phyloP scores from a whole-genome alignment of 139 green algal species.

The Gonium pectorale region DNA sequence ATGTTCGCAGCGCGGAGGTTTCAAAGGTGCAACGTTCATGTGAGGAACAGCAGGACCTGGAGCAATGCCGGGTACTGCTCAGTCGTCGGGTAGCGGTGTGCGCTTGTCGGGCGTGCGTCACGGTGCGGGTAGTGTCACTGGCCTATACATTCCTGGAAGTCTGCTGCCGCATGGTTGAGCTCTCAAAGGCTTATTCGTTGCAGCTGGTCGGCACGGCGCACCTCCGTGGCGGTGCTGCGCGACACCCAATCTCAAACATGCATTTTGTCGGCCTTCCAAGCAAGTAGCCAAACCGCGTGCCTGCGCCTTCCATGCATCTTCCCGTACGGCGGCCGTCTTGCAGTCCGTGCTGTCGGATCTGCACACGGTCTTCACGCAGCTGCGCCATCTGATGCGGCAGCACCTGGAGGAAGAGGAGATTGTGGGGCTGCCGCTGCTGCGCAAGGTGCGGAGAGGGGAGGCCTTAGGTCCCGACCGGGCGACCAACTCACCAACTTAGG shows the following conservation, averaged over 20 bases:
- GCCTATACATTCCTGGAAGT: no score
- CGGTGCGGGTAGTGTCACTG: no score
- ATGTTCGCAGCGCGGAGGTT: not conserved
- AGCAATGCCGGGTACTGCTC: no score
- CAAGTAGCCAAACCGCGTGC: not conserved
- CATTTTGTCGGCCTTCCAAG: not conserved
- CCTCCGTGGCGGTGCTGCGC: not conserved
- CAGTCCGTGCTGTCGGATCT: constrained; percentile 9
- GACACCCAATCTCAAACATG: not conserved
- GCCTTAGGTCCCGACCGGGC: no score
- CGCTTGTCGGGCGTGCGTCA: no score
- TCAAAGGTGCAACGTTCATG: not conserved
- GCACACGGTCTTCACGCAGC: not conserved
- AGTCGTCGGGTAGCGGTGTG: no score
- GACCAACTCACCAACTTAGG: no score
- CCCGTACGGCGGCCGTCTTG: no score
- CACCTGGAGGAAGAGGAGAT: constrained; percentile 44
- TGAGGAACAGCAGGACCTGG: not conserved
- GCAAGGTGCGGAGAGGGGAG: no score
- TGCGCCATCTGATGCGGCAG: constrained; percentile 11
- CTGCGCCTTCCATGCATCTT: not conserved
- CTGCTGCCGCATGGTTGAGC: no score
- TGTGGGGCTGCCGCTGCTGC: constrained; percentile 29
- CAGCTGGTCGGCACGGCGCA: not conserved
- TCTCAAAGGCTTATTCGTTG: no score